phyloP scores from a whole-genome alignment of 208 protist genomes.

The Crithidia sp. region DNA sequence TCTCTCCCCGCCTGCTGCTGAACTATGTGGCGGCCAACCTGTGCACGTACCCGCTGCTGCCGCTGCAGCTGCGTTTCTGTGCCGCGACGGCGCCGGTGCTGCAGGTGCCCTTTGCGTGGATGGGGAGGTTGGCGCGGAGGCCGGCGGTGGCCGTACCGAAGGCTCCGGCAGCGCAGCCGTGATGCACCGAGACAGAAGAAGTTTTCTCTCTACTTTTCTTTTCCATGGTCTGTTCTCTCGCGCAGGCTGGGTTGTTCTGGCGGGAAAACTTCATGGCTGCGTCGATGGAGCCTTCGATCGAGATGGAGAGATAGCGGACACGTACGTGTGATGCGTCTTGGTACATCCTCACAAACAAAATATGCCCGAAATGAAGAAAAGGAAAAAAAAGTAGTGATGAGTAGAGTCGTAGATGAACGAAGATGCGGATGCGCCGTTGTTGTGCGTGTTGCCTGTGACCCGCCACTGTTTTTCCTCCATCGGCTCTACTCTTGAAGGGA shows the following conservation, averaged over 20 bases:
- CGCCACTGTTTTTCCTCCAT: no score
- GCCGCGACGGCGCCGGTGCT: conserved; percentile 38
- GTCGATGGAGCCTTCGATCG: no score
- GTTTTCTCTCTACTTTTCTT: conserved; percentile 7
- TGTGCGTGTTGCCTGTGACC: no score
- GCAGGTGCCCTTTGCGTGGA: conserved; percentile 8
- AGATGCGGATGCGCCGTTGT: no score
- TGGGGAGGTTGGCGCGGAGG: background rate
- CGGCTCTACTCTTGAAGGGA: no score
- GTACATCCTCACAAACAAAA: no score
- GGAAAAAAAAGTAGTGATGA: no score
- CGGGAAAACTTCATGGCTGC: no score
- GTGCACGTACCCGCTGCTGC: conserved; percentile 60
- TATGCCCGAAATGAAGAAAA: no score
- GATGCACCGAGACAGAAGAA: background rate
- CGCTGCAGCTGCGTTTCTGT: conserved; percentile 59
- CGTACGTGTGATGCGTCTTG: no score
- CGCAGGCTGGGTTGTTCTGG: no score
- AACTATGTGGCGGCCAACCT: conserved; percentile 76
- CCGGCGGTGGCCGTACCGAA: conserved; percentile 6
- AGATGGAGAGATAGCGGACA: no score
- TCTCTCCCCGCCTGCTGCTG: conserved; percentile 63
- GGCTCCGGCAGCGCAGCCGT: background rate
- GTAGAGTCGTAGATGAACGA: background rate
- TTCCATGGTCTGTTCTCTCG: background rate